Percentiles rank a stretch among this genome's conserved stretches.
Conservation (phyloP, 1,284 basidiomycete species). For the Cutaneotrichosporon sp. region DNA sequence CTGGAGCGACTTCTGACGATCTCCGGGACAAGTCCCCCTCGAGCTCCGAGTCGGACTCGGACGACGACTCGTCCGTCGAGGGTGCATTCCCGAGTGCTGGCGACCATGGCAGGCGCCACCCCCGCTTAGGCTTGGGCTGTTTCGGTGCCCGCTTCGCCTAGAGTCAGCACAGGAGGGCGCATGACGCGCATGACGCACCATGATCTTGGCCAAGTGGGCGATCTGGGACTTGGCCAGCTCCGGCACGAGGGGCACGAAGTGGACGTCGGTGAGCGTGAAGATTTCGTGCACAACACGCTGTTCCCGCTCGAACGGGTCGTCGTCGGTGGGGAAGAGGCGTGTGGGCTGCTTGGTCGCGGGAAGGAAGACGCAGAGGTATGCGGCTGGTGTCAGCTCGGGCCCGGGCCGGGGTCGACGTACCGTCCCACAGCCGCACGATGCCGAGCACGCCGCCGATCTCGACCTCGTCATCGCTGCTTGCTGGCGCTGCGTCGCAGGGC, state of each 20-base stretch:
- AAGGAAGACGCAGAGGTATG: slow-evolving; percentile 51
- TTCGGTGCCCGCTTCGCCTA: slow-evolving; percentile 29
- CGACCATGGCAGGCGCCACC: slow-evolving; percentile 20
- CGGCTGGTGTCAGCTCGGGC: slow-evolving; percentile 31
- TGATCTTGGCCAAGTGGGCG: slow-evolving; percentile 25
- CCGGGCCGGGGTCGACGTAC: slow-evolving; percentile 33
- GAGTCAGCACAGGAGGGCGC: slow-evolving; percentile 7
- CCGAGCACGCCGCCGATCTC: slow-evolving; percentile 51
- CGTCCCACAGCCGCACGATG: slow-evolving; percentile 51
- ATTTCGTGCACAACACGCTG: slow-evolving; percentile 32
- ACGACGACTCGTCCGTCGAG: slow-evolving; percentile 9
- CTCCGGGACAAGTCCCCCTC: slow-evolving; percentile 11
- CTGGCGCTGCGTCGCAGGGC: slow-evolving; percentile 18
- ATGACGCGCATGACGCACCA: slow-evolving; percentile 26
- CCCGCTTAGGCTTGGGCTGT: slow-evolving; percentile 9
- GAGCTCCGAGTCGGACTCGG: slow-evolving; percentile 14
- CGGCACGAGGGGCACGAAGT: slow-evolving; percentile 40
- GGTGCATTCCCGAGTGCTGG: background rate
- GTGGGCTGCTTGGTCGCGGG: slow-evolving; percentile 29
- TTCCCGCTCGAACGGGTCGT: slow-evolving; percentile 14
- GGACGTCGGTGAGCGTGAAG: slow-evolving; percentile 37
- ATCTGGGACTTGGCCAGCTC: slow-evolving; percentile 33
- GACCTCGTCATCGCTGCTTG: slow-evolving; percentile 25
- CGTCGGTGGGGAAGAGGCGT: slow-evolving; percentile 36
- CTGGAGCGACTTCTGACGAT: slow-evolving; percentile 28